Conservation (phyloP, 192 early-diverging fungal species). For the Obelidium mucronatum region DNA sequence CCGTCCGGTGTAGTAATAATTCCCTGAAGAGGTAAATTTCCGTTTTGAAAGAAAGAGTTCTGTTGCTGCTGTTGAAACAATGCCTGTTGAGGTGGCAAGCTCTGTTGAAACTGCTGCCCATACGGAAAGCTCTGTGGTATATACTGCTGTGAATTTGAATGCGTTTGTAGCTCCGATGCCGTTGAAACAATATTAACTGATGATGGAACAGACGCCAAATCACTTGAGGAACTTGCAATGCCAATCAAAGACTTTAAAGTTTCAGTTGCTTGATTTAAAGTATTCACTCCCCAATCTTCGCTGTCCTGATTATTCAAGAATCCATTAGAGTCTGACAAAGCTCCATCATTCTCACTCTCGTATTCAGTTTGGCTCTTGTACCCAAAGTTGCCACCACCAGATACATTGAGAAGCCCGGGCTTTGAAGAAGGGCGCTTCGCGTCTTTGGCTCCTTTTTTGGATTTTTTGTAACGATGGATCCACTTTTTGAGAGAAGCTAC, state of each 20-base stretch:
- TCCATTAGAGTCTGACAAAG: not conserved
- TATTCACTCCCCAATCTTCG: constrained; percentile 34
- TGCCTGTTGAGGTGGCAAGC: not conserved
- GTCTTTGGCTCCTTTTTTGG: constrained; percentile 43
- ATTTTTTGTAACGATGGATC: constrained; percentile 46
- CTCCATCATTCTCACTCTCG: constrained; percentile 34
- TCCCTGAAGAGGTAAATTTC: constrained; percentile 23
- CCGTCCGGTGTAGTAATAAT: constrained; percentile 31
- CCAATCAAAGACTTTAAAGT: constrained; percentile 49
- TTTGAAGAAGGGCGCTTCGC: not conserved
- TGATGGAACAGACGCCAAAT: not conserved
- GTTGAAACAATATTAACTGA: not conserved
- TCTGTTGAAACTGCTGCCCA: constrained; percentile 1
- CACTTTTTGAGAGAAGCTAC: constrained; percentile 49
- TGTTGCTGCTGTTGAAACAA: not conserved
- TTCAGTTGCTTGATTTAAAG: constrained; percentile 37
- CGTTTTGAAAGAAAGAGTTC: not conserved
- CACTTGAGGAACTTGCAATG: constrained; percentile 30
- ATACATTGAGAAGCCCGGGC: constrained; percentile 2
- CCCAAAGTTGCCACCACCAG: constrained; percentile 3
- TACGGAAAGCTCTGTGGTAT: not conserved
- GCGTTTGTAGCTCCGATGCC: not conserved
- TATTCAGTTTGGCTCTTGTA: constrained; percentile 12
- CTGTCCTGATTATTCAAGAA: constrained; percentile 15
- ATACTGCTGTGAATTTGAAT: not conserved